Evolutionary conservation across 257 asterid species (phyloP), one percentile per base, ranked within the genome.

Genomic region (Gentiana dahurica): DNA sequence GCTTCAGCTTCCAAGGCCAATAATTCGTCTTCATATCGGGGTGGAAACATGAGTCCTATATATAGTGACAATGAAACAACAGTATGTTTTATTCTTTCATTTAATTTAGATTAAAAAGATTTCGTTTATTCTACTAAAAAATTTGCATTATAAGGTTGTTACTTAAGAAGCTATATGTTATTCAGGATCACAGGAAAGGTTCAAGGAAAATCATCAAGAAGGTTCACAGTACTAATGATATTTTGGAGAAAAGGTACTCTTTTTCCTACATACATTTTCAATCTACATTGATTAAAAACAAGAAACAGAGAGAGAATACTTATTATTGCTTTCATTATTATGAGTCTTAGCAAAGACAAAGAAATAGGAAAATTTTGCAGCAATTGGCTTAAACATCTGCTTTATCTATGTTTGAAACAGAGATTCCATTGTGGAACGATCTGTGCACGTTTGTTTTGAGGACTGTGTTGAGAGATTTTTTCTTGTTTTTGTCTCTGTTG

Each of bases 211-310:
- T 66, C 59, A 72, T 39, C 37, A 69, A 57, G 53, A 64, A 53
- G 45, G 57, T 57, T 44, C 73, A 39, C 45, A 76, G 71, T 61
- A 67, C 47, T 12, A 78, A 69, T 62, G 75, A 77, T 55, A 57
- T 69, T 37, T 64, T 74, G 63, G 76, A 73, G 57, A 80, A 80
- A 69, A 81, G 96, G 96, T 87, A 66, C 41, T 60, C 44, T 45
- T 10, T 15, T 37, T 0, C 50, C 49, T 33, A 47, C 5, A 45
- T 46, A 13, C 45, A 39, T 3, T 33, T 33, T 43, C 60, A 6
- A 35, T n/a, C 49, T 32, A 59, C 36, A 43, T 53, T 8, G 49
- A 5, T 38, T n/a, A 8, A 3, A 5, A 43, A 46, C 46, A 52
- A 3, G 6, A 60, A 59, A 24, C 13, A 52, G 24, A 15, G 24